Evolutionary conservation across 2,329 filamentous ascomycete species (phyloP).

Genomic region (Rutstroemia sp.): DNA sequence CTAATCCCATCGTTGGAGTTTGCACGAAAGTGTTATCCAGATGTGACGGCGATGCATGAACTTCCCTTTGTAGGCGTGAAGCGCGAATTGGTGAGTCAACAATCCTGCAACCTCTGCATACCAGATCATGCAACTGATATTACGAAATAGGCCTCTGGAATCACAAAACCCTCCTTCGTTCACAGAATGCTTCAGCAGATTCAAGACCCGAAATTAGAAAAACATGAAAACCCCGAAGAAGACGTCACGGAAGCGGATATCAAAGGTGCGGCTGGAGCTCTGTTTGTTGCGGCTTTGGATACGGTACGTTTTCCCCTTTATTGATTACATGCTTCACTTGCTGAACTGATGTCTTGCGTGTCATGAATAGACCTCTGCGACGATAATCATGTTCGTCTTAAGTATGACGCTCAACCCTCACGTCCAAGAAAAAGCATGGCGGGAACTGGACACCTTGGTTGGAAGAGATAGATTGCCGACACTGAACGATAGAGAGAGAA

Average conservation of each 20-base stretch:
- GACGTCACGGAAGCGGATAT: constrained; percentile 11
- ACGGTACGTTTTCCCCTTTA: background rate
- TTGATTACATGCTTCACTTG: background rate
- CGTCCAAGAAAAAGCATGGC: constrained; percentile 39
- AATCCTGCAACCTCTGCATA: background rate
- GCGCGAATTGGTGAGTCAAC: constrained; percentile 7
- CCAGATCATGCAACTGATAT: background rate
- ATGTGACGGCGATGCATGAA: constrained; percentile 37
- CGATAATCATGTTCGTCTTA: constrained; percentile 31
- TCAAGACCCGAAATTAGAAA: background rate
- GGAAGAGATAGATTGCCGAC: constrained; percentile 15
- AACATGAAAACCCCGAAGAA: background rate
- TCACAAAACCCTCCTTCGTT: constrained; percentile 1
- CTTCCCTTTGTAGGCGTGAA: constrained; percentile 31
- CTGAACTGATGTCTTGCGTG: background rate
- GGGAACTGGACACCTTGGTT: constrained; percentile 41
- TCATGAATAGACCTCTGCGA: background rate
- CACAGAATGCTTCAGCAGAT: background rate
- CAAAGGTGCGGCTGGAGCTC: constrained; percentile 41
- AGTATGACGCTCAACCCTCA: constrained; percentile 30
- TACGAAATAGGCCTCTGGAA: background rate
- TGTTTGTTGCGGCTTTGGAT: constrained; percentile 37
- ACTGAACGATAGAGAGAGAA: constrained; percentile 31
- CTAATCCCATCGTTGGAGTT: constrained; percentile 22
- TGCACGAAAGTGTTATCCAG: constrained; percentile 23